phyloP scores from a whole-genome alignment of 495 filamentous ascomycete species.

The Cercophora scortea region DNA sequence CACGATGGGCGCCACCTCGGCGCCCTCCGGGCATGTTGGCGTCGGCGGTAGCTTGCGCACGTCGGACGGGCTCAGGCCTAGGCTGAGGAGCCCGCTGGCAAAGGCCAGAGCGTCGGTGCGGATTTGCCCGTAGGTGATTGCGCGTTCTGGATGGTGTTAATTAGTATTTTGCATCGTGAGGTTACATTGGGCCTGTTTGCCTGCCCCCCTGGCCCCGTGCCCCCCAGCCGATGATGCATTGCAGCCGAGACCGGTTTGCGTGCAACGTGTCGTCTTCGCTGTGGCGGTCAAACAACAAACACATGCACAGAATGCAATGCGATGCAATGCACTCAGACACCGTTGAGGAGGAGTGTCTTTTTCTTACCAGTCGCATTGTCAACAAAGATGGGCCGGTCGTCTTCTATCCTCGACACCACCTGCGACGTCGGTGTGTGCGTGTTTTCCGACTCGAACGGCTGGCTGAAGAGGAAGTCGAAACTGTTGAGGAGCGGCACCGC shows the following conservation, averaged over 20 bases:
- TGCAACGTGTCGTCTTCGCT: too few species aligned
- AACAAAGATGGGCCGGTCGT: conserved; percentile 19
- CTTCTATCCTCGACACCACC: conserved; percentile 13
- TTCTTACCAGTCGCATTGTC: conserved; percentile 20
- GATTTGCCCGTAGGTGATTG: conserved; percentile 19
- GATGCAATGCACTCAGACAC: too few species aligned
- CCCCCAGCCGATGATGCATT: not conserved
- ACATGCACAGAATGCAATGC: too few species aligned
- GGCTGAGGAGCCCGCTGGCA: conserved; percentile 13
- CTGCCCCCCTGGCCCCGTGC: too few species aligned
- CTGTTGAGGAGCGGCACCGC: conserved; percentile 12
- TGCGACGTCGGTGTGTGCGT: conserved; percentile 15
- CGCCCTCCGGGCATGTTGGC: conserved; percentile 16
- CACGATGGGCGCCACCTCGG: conserved; percentile 24
- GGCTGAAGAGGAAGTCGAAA: conserved; percentile 21
- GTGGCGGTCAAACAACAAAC: not conserved
- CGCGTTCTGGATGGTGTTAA: conserved; percentile 10
- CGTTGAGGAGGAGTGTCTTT: too few species aligned
- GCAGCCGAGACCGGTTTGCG: too few species aligned
- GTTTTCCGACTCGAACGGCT: conserved; percentile 16
- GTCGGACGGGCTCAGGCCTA: conserved; percentile 15
- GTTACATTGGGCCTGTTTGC: not conserved
- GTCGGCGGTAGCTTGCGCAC: conserved; percentile 23
- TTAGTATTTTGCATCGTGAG: not conserved
- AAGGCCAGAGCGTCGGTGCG: conserved; percentile 15